Evolutionary conservation across 108 stramenopile species (phyloP), one percentile per base, ranked within the genome.

Genomic region (Pseudonitzschia pungens): DNA sequence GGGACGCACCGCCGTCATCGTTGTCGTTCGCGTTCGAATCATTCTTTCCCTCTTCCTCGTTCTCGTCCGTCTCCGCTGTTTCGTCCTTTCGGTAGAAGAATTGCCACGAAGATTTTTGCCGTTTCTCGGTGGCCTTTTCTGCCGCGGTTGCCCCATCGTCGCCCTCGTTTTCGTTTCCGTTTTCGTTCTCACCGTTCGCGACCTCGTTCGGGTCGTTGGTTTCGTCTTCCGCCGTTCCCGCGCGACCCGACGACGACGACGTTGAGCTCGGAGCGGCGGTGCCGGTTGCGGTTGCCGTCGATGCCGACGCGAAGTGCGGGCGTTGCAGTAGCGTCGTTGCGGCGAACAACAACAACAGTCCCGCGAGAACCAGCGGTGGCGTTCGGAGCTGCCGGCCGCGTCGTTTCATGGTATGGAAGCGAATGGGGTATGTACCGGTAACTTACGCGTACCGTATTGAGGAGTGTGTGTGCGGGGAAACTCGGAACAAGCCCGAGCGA

Each of bases 31-130:
- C n/a, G n/a, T n/a, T 36, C 36, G 36, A 2, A 36, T 54, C 53
- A 11, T 58, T 14, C 24, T 31, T 58, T 21, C 29, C 26, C 31
- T 33, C 60, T 4, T 21, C 32, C 29, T 33, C 60, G 5, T 36
- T 21, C 9, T 36, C 10, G 6, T 55, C 54, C 10, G 54, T 51
- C n/a, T 16, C 26, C 10, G 54, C 16, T 14, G 29, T 21, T 40
- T 62, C 22, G 33, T 62, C 29, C n/a, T 62, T 62, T 16, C 20
- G 29, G 60, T 62, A 40, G 29, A 62, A 62, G 18, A 40, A 62
- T 40, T 62, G 60, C 60, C 60, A 62, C 11, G 60, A 62, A 33
- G 60, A 58, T 40, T 40, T 62, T 33, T 40, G 14, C 33, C 12
- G 29, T 60, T 31, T 29, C 28, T 26, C 31, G 7, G 21, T 2